Evolutionary conservation across 306 rosid species (phyloP), one percentile per base, ranked within the genome.

Genomic region (Hippophae tibetana): DNA sequence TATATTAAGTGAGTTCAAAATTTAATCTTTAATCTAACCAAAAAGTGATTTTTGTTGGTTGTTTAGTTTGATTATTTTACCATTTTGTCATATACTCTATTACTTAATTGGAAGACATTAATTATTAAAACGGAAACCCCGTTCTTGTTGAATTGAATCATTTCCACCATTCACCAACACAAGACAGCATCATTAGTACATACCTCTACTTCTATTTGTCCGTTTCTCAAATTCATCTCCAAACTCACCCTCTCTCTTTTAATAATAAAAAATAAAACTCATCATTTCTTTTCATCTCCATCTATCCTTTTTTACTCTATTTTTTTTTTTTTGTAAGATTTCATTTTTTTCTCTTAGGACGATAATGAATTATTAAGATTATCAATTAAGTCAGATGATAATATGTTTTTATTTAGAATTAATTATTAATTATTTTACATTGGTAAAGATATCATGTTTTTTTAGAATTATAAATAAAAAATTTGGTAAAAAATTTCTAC

Each of bases 141-240:
- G 89, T 85, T 85, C 74, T 62, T 59, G 81, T 73, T 64, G 83
- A 79, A 89, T 89, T 64, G 83, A 79, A 89, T 89, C 78, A 89
- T 89, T 86, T 75, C 72, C 44, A 74, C 84, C 95, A 81, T 86
- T 86, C 89, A 76, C 82, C 71, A 75, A 72, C 87, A 81, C 97
- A 81, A 81, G 97, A 83, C 97, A 86, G 31, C 92, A 89, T 89
- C 76, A 89, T 89, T 86, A 78, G 73, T 74, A 67, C 84, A 67
- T 68, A 56, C 84, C 80, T 84, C 82, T 74, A 60, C 59, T 66
- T 83, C 81, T 49, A 31, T 4, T 31, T 31, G 38, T 83, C 89
- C 89, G 84, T 90, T 84, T 77, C 66, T 62, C 73, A 72, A 68
- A 55, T 51, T 66, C 64, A 67, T 9, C 69, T 67, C 72, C 69